Evolutionary conservation across 2,329 filamentous ascomycete species (phyloP).

Genomic region (Cryphonectria japonica): DNA sequence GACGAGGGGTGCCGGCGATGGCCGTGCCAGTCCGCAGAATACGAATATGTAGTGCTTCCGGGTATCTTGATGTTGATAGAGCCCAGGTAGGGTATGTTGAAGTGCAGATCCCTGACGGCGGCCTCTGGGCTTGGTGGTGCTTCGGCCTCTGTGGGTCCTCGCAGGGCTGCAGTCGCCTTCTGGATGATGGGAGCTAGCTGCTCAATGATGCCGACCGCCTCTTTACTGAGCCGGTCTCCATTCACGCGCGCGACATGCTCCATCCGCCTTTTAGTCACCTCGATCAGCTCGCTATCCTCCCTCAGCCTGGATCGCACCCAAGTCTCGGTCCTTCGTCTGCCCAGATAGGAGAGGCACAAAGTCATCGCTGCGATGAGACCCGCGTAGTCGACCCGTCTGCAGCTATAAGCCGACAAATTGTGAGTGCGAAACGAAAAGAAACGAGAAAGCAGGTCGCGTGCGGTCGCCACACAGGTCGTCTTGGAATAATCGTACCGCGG

Average conservation of each 20-base stretch:
- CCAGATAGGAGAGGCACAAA: slow-evolving; percentile 54
- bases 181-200: slow-evolving; percentile 49
- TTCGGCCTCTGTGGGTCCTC: neutral
- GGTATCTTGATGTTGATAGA: slow-evolving; percentile 48
- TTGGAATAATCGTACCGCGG: slow-evolving; percentile 52
- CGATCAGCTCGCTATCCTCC: slow-evolving; percentile 44
- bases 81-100: slow-evolving; percentile 52
- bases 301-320: slow-evolving; percentile 31
- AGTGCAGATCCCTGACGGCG: slow-evolving; percentile 37
- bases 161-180: slow-evolving; percentile 25
- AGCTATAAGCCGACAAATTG: slow-evolving; percentile 44
- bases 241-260: slow-evolving; percentile 43
- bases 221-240: slow-evolving; percentile 46
- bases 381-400: slow-evolving; percentile 56
- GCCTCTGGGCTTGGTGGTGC: slow-evolving; percentile 28
- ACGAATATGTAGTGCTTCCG: slow-evolving; percentile 7
- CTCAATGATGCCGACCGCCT: slow-evolving; percentile 48
- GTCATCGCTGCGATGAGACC: slow-evolving; percentile 56
- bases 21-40: slow-evolving; percentile 9
- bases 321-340: slow-evolving; percentile 33
- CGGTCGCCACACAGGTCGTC: slow-evolving; percentile 52
- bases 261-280: slow-evolving; percentile 44
- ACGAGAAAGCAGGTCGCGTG: slow-evolving; percentile 53
- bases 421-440: slow-evolving; percentile 52
- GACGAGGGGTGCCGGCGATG: slow-evolving; percentile 17